phyloP scores from a whole-genome alignment of 176 grass and related monocot genomes.

The Oryza rufipogon region DNA sequence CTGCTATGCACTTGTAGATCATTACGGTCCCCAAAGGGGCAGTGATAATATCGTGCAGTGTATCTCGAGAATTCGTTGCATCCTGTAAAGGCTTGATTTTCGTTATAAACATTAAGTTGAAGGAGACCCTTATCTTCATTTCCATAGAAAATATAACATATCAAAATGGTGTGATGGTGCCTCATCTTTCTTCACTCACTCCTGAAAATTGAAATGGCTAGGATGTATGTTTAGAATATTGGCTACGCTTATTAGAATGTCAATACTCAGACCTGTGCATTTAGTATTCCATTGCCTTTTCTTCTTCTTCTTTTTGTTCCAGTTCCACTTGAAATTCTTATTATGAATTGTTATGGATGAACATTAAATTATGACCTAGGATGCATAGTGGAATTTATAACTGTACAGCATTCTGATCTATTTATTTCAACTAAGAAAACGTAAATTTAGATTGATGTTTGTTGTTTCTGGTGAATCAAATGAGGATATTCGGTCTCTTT shows the following conservation, averaged over 20 bases:
- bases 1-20: not conserved
- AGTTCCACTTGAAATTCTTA: not conserved
- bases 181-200: not conserved
- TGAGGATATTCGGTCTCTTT: not conserved
- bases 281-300: not conserved
- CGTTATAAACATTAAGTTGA: not conserved
- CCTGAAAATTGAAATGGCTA: not conserved
- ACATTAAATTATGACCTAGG: not conserved
- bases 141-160: not conserved
- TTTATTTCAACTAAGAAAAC: conserved; percentile 1
- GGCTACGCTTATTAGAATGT: not conserved
- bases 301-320: not conserved
- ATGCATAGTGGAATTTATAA: not conserved
- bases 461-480: conserved; percentile 11
- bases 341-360: not conserved
- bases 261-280: not conserved
- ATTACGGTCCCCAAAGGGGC: not conserved
- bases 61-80: not conserved
- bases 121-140: not conserved
- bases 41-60: not conserved
- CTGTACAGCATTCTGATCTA: not conserved
- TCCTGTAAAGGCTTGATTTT: not conserved
- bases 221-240: not conserved
- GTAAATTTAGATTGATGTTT: not conserved
- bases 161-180: not conserved